These are phyloP conservation scores for Discostella stelligeroides DNA, from an alignment of 108 stramenopile genomes.

Conservation along the genomic window DNA sequence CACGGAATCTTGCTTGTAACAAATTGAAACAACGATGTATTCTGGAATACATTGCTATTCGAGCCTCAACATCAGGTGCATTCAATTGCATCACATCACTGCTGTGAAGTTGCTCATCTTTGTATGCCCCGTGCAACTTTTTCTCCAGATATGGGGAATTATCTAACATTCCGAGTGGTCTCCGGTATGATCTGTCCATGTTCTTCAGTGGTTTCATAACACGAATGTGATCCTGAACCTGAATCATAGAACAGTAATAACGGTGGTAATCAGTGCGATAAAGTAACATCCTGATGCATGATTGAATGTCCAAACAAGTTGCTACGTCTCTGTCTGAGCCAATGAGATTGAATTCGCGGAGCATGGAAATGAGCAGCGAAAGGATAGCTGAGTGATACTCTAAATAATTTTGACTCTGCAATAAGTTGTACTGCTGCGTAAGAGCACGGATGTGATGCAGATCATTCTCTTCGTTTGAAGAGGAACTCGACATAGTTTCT, in stretches of 20 bases:
- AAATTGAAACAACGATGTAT: slow-evolving; percentile 1
- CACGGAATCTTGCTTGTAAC: slow-evolving; percentile 13
- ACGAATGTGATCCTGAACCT: slow-evolving; percentile 11
- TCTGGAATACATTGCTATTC: not conserved
- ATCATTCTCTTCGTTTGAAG: not conserved
- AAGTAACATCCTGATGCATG: slow-evolving; percentile 5
- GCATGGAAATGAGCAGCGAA: slow-evolving; percentile 4
- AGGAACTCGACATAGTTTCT: not conserved
- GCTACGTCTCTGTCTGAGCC: no score
- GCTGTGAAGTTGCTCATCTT: no score
- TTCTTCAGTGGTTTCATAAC: not conserved
- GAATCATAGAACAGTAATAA: slow-evolving; percentile 3
- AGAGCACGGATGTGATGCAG: not conserved
- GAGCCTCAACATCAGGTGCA: not conserved
- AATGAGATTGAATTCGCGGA: slow-evolving; percentile 3
- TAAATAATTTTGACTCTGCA: slow-evolving; percentile 26
- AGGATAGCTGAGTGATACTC: slow-evolving; percentile 22
- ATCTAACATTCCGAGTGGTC: not conserved
- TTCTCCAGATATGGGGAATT: not conserved
- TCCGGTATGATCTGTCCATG: not conserved
- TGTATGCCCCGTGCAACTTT: no score
- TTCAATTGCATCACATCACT: not conserved
- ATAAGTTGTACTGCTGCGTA: slow-evolving; percentile 1
- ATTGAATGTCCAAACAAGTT: slow-evolving; percentile 6
- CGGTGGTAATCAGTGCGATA: slow-evolving; percentile 8